Evolutionary conservation across 441 rosid genomes (phyloP).

Genomic region (Erodium trifolium): DNA sequence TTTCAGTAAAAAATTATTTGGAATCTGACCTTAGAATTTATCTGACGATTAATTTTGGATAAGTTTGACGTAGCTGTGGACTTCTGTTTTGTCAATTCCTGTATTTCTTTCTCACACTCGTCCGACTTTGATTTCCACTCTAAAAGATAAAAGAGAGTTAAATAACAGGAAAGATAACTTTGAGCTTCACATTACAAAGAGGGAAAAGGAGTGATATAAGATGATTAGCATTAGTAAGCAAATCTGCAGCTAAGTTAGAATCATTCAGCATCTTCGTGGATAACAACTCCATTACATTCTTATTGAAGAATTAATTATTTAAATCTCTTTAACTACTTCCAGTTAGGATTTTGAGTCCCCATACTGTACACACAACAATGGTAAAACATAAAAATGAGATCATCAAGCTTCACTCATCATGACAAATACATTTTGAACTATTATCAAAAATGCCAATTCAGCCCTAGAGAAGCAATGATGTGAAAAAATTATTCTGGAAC

Average conservation of each 20-base stretch:
- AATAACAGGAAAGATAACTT: slow-evolving; percentile 9
- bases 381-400: no score
- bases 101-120: slow-evolving; percentile 83
- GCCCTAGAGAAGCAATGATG: not conserved
- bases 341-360: not conserved
- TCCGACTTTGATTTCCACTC: slow-evolving; percentile 89
- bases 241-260: slow-evolving; percentile 5
- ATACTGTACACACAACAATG: not conserved
- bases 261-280: not conserved
- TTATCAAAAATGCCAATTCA: not conserved
- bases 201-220: not conserved
- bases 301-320: not conserved
- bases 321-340: not conserved
- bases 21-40: slow-evolving; percentile 61
- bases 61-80: slow-evolving; percentile 72
- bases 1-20: not conserved
- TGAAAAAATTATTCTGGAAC: not conserved
- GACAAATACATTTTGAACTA: not conserved
- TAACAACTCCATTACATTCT: slow-evolving; percentile 3
- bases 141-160: slow-evolving; percentile 24
- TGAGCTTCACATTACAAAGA: not conserved
- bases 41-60: slow-evolving; percentile 73
- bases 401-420: not conserved
- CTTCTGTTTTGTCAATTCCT: slow-evolving; percentile 82
- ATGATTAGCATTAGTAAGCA: slow-evolving; percentile 9